Conservation (phyloP, 345 rosid species). For the Heritiera littoralis region DNA sequence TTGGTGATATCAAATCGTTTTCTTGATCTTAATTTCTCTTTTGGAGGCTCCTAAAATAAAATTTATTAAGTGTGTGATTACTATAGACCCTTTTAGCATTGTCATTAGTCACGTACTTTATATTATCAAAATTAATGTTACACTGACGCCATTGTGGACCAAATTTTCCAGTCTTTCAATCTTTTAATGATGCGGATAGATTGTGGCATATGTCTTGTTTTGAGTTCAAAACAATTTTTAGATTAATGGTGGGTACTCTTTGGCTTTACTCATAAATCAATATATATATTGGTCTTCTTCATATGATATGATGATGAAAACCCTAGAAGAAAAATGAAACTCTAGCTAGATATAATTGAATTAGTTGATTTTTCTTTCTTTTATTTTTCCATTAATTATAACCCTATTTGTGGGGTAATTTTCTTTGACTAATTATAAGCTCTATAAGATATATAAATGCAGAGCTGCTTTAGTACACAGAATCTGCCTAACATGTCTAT, state of each 20-base stretch:
- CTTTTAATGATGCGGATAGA: constrained; percentile 20
- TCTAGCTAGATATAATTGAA: neutral
- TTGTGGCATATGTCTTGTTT: constrained; percentile 6
- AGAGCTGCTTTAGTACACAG: neutral
- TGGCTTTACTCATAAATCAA: constrained; percentile 17
- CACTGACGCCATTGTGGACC: constrained; percentile 20
- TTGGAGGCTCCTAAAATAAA: constrained; percentile 19
- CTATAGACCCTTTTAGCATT: neutral
- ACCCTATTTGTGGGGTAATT: constrained; percentile 7
- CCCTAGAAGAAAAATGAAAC: neutral
- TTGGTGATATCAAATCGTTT: constrained; percentile 15
- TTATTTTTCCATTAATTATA: neutral
- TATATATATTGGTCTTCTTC: neutral
- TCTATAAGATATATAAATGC: neutral
- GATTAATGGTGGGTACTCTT: constrained; percentile 11
- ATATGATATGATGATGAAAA: constrained; percentile 7
- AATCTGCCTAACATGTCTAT: constrained; percentile 20
- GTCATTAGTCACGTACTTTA: constrained; percentile 29
- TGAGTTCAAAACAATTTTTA: neutral
- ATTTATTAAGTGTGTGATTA: neutral
- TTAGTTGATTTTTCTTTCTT: neutral
- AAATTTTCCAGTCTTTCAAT: constrained; percentile 19
- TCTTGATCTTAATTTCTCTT: constrained; percentile 28
- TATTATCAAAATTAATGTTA: neutral
- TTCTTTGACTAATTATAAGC: constrained; percentile 25